Conservation (phyloP, 2,329 filamentous ascomycete genomes). For the Arthrinium puccinioides region DNA sequence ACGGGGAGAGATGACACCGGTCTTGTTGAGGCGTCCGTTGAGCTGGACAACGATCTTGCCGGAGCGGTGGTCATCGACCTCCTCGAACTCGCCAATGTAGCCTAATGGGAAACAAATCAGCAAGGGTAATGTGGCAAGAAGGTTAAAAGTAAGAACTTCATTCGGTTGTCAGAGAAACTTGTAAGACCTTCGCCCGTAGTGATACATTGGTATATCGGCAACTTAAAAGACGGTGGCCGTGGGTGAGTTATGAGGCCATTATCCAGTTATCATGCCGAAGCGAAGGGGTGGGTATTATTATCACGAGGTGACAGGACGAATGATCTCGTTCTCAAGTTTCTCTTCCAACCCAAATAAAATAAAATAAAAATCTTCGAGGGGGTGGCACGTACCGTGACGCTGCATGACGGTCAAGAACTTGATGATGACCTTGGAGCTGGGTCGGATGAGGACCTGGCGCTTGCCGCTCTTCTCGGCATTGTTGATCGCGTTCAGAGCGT, state of each 20-base stretch:
- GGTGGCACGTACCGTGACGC: slow-evolving; percentile 81
- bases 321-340: background rate
- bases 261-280: slow-evolving; percentile 99
- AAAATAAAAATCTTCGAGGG: slow-evolving; percentile 2
- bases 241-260: slow-evolving; percentile 70
- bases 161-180: slow-evolving; percentile 73
- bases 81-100: slow-evolving; percentile 99
- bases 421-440: slow-evolving; percentile 98
- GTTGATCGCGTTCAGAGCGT: slow-evolving; percentile 99
- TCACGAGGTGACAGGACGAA: background rate
- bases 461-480: slow-evolving; percentile 99
- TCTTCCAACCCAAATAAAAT: background rate
- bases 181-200: slow-evolving; percentile 77
- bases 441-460: slow-evolving; percentile 97
- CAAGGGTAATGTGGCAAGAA: slow-evolving; percentile 77
- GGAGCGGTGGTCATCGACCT: slow-evolving; percentile 98
- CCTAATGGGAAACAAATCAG: slow-evolving; percentile 46
- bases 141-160: slow-evolving; percentile 91
- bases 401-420: slow-evolving; percentile 99
- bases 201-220: slow-evolving; percentile 81
- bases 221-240: slow-evolving; percentile 99
- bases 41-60: slow-evolving; percentile 99
- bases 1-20: slow-evolving; percentile 96
- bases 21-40: slow-evolving; percentile 99
- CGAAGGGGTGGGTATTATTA: slow-evolving; percentile 10